phyloP scores from a whole-genome alignment of 352 stramenopile genomes.

The Globisporangium barbulae region DNA sequence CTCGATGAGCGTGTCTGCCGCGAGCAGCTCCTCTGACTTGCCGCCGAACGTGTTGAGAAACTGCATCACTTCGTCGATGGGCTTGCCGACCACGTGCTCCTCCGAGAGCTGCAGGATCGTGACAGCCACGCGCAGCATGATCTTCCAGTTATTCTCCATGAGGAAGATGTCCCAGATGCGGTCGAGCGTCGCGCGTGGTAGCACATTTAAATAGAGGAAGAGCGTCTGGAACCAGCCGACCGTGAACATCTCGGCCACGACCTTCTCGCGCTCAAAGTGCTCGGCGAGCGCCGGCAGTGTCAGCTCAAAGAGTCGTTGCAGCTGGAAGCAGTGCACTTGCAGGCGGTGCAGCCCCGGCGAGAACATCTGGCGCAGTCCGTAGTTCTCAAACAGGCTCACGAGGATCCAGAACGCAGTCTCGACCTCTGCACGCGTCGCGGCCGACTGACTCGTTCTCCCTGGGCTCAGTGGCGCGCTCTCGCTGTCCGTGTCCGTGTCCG shows the following conservation, averaged over 20 bases:
- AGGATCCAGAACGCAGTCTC: slow-evolving; percentile 82
- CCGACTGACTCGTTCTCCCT: slow-evolving; percentile 22
- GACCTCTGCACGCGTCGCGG: slow-evolving; percentile 46
- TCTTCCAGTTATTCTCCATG: slow-evolving; percentile 86
- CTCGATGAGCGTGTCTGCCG: slow-evolving; percentile 38
- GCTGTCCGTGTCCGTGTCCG: slow-evolving; percentile 12
- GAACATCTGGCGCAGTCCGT: slow-evolving; percentile 79
- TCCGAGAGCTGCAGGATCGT: slow-evolving; percentile 69
- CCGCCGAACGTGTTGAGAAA: slow-evolving; percentile 85
- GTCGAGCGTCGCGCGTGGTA: slow-evolving; percentile 64
- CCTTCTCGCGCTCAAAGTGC: slow-evolving; percentile 75
- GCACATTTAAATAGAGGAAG: slow-evolving; percentile 83
- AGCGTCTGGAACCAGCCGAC: slow-evolving; percentile 89
- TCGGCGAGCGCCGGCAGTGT: slow-evolving; percentile 48
- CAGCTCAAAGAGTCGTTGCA: slow-evolving; percentile 62
- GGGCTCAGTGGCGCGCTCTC: slow-evolving; percentile 24
- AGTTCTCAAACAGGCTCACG: slow-evolving; percentile 77
- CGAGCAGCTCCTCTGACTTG: slow-evolving; percentile 51
- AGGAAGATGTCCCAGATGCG: slow-evolving; percentile 87
- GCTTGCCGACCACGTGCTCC: slow-evolving; percentile 51
- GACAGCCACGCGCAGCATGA: slow-evolving; percentile 69
- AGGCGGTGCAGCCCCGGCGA: slow-evolving; percentile 63
- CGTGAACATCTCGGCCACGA: slow-evolving; percentile 86
- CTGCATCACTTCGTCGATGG: slow-evolving; percentile 83
- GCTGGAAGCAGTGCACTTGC: slow-evolving; percentile 82